Conservation (phyloP, 2,329 filamentous ascomycete species). For the Metarhizium rileyi region DNA sequence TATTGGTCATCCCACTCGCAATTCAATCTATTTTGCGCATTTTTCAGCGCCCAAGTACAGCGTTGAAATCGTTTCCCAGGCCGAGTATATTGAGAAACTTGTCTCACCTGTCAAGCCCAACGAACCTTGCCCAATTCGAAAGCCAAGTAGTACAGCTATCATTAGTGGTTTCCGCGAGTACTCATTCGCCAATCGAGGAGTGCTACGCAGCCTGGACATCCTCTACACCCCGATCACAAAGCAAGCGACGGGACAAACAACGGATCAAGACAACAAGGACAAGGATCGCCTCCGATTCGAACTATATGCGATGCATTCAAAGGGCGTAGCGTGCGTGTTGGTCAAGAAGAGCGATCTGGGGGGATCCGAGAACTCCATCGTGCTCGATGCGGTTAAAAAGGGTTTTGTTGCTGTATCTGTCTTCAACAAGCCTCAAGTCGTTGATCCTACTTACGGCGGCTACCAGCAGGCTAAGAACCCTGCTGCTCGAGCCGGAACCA, state of each 20-base stretch:
- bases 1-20: slow-evolving; percentile 90
- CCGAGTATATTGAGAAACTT: slow-evolving; percentile 73
- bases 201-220: slow-evolving; percentile 84
- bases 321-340: slow-evolving; percentile 82
- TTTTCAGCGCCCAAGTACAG: slow-evolving; percentile 90
- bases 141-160: slow-evolving; percentile 89
- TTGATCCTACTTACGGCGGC: slow-evolving; percentile 22
- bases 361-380: slow-evolving; percentile 85
- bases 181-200: slow-evolving; percentile 77
- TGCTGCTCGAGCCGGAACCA: slow-evolving; percentile 23
- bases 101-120: slow-evolving; percentile 23
- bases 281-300: slow-evolving; percentile 55
- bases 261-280: slow-evolving; percentile 17
- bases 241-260: slow-evolving; percentile 56
- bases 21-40: slow-evolving; percentile 95
- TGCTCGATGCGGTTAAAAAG: slow-evolving; percentile 61
- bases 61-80: slow-evolving; percentile 73
- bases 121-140: slow-evolving; percentile 43
- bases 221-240: slow-evolving; percentile 60
- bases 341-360: slow-evolving; percentile 85
- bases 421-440: slow-evolving; percentile 44
- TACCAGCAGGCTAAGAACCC: slow-evolving; percentile 26
- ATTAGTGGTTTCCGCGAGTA: slow-evolving; percentile 96
- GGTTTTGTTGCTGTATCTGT: slow-evolving; percentile 68
- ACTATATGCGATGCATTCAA: slow-evolving; percentile 94